Evolutionary conservation across 2,329 filamentous ascomycete genomes (phyloP).

Genomic region (Apiospora arundinis): DNA sequence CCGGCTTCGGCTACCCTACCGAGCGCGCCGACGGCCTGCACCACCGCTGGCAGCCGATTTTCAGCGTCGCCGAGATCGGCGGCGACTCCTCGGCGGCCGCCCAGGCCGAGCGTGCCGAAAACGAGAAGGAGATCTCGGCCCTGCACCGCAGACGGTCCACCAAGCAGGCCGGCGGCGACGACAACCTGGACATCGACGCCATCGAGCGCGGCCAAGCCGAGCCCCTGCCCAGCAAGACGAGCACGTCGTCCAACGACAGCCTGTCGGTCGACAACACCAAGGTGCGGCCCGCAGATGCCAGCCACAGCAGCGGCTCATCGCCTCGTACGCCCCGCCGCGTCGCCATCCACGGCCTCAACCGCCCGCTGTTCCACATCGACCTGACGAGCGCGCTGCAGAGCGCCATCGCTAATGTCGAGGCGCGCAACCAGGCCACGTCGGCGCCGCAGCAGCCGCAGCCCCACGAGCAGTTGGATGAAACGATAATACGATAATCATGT

Average conservation of each 20-base stretch:
- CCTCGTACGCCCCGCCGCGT: constrained; percentile 59
- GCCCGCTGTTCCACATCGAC: constrained; percentile 93
- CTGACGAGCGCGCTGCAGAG: constrained; percentile 87
- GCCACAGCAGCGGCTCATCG: constrained; percentile 28
- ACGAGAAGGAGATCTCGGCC: constrained; percentile 52
- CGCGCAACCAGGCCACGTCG: constrained; percentile 29
- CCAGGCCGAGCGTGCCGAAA: constrained; percentile 67
- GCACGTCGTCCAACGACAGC: constrained; percentile 27
- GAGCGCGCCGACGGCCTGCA: constrained; percentile 56
- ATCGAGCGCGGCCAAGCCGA: constrained; percentile 32
- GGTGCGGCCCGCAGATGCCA: constrained; percentile 33
- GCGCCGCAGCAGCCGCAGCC: neutral
- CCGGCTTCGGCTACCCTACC: constrained; percentile 86
- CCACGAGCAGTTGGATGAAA: neutral
- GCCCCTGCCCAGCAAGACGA: neutral
- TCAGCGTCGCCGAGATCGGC: constrained; percentile 87
- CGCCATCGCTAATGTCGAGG: constrained; percentile 80
- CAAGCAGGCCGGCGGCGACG: constrained; percentile 14
- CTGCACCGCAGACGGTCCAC: constrained; percentile 23
- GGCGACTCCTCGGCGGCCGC: constrained; percentile 73
- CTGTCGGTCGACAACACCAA: constrained; percentile 27
- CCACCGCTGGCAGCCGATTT: constrained; percentile 90
- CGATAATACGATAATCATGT: neutral
- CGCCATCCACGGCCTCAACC: constrained; percentile 83
- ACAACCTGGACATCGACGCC: constrained; percentile 34